Evolutionary conservation across 768 basidiomycete genomes (phyloP).

Genomic region (Tremella mesenterica): DNA sequence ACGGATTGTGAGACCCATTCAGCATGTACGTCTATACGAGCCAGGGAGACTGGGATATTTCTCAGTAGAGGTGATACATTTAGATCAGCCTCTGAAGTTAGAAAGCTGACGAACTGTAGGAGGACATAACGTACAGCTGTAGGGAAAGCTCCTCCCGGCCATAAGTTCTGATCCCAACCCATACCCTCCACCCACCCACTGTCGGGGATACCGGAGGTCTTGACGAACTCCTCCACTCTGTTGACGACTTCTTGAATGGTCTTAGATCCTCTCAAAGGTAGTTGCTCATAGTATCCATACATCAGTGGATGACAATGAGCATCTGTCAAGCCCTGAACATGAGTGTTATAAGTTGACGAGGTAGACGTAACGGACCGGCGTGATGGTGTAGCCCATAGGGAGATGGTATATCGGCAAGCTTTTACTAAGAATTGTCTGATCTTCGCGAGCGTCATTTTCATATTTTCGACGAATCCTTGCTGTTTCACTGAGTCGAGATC

Average conservation of each 20-base stretch:
- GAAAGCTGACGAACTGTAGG: neutral
- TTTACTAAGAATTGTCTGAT: slow-evolving; percentile 3
- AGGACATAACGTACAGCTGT: slow-evolving; percentile 60
- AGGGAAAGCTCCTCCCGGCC: slow-evolving; percentile 60
- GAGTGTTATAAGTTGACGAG: neutral
- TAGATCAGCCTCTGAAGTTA: slow-evolving; percentile 58
- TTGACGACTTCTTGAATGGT: slow-evolving; percentile 22
- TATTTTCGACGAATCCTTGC: slow-evolving; percentile 16
- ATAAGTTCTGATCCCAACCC: slow-evolving; percentile 85
- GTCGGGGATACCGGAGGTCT: slow-evolving; percentile 6
- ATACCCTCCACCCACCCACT: slow-evolving; percentile 67
- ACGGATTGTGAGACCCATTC: slow-evolving; percentile 74
- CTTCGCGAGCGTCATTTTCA: slow-evolving; percentile 11
- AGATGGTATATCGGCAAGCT: slow-evolving; percentile 23
- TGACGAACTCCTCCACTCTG: slow-evolving; percentile 30
- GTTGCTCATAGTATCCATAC: slow-evolving; percentile 35
- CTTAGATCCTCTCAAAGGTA: slow-evolving; percentile 27
- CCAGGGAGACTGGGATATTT: slow-evolving; percentile 63
- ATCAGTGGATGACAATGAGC: slow-evolving; percentile 39
- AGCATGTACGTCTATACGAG: slow-evolving; percentile 74
- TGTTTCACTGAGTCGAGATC: neutral
- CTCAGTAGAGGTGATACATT: slow-evolving; percentile 60
- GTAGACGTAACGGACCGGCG: slow-evolving; percentile 17
- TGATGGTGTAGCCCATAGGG: slow-evolving; percentile 23
- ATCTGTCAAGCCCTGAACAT: slow-evolving; percentile 34